phyloP scores from a whole-genome alignment of 2,329 filamentous ascomycete genomes.

The Diatrype stigma region DNA sequence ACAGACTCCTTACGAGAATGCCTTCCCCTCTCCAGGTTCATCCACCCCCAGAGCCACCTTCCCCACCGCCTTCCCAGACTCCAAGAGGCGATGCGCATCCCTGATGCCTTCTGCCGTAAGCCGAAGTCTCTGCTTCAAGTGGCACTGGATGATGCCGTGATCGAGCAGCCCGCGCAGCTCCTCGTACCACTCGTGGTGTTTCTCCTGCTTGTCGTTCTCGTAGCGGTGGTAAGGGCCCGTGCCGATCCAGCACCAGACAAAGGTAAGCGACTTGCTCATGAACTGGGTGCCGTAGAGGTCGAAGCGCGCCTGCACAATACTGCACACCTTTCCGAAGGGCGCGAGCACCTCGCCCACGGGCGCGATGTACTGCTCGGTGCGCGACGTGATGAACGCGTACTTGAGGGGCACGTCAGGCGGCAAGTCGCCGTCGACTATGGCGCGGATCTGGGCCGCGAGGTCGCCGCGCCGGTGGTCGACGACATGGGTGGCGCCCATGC shows the following conservation, averaged over 20 bases:
- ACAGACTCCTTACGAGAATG: no score
- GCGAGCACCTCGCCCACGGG: slow-evolving; percentile 34
- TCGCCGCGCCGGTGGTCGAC: slow-evolving; percentile 36
- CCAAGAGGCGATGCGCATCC: no score
- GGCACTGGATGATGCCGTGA: slow-evolving; percentile 29
- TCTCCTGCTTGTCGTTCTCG: slow-evolving; percentile 21
- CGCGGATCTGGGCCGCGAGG: slow-evolving; percentile 32
- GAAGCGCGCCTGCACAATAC: slow-evolving; percentile 39
- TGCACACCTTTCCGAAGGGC: slow-evolving; percentile 30
- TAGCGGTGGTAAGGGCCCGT: slow-evolving; percentile 35
- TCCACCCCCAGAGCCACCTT: no score
- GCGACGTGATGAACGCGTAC: slow-evolving; percentile 29
- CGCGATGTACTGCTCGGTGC: slow-evolving; percentile 28
- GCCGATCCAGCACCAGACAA: slow-evolving; percentile 37
- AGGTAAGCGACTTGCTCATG: slow-evolving; percentile 37
- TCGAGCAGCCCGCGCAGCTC: slow-evolving; percentile 31
- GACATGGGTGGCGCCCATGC: slow-evolving; percentile 38
- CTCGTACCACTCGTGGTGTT: slow-evolving; percentile 35
- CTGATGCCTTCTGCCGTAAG: no score
- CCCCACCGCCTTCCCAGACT: no score
- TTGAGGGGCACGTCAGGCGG: slow-evolving; percentile 30
- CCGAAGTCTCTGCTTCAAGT: slow-evolving; percentile 25
- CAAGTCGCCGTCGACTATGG: slow-evolving; percentile 24
- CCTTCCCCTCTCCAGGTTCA: no score
- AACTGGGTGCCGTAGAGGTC: slow-evolving; percentile 38